Evolutionary conservation across 495 filamentous ascomycete genomes (phyloP), one percentile per base, ranked within the genome.

Genomic region (Aspergillus panamensis): DNA sequence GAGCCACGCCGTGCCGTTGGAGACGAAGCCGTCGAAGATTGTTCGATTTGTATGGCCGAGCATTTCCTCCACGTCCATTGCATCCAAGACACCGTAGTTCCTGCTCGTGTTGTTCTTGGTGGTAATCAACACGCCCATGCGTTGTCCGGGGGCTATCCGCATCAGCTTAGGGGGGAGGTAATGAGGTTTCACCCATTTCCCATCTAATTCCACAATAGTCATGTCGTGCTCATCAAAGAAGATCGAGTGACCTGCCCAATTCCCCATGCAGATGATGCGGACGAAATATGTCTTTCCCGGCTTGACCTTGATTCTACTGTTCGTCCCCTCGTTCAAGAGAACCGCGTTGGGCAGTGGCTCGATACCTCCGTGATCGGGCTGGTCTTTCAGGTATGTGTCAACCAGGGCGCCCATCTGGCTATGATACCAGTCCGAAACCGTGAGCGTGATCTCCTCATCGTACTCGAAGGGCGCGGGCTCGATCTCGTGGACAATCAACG

Each of bases 1-100:
- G 1, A 96, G 78, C 87, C 87, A 93, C 8, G 87, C 87, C 0
- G 91, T 93, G 0, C 83, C 85, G 57, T 93, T 96, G 50, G 82
- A 83, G 64, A 92, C 89, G 61, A 58, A 80, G 60, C 48, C 64
- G 2, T 62, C 57, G 0, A 70, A 69, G 29, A 67, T 64, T 0
- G 55, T 2, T 3, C 65, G 60, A 37, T 63, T 53, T 44, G 71
- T 65, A 58, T 79, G 83, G 47, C 73, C 63, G 53, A 86, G 66
- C 55, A 84, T 80, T 55, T 81, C 83, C 56, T 75, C 80, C 33
- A 80, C 73, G 55, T 84, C 82, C 48, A 78, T 76, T 6, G 73
- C 73, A 25, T 82, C 75, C 80, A 83, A 87, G 63, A 85, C 85
- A 1, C 80, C 73, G 21, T 80, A 81, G 43, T 77, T 80, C 53